Conservation (phyloP, 805 yeast species). For the Cyberlindnera maclurae region DNA sequence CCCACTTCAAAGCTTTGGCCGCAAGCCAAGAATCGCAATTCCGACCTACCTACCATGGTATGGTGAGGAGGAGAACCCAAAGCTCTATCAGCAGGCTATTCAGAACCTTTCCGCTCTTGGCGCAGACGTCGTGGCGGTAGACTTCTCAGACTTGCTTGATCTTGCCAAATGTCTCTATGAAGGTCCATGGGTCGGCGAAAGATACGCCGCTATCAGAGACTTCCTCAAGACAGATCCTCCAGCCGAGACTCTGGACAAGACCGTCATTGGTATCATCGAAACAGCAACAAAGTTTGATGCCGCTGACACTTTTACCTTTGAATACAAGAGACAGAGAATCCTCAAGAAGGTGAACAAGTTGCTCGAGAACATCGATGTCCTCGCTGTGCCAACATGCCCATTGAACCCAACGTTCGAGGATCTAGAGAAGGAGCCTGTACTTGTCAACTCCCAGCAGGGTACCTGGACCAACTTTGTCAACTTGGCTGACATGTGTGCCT, state of each 20-base stretch:
- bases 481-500: slow-evolving; percentile 85
- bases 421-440: slow-evolving; percentile 69
- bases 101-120: slow-evolving; percentile 44
- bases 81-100: slow-evolving; percentile 57
- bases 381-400: slow-evolving; percentile 92
- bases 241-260: slow-evolving; percentile 67
- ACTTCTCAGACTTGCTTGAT: slow-evolving; percentile 69
- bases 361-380: slow-evolving; percentile 58
- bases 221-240: slow-evolving; percentile 70
- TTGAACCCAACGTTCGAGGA: slow-evolving; percentile 77
- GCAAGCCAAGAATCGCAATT: slow-evolving; percentile 62
- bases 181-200: slow-evolving; percentile 98
- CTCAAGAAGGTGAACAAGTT: slow-evolving; percentile 53
- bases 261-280: slow-evolving; percentile 66
- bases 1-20: slow-evolving; percentile 53
- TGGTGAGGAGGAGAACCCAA: slow-evolving; percentile 74
- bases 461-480: slow-evolving; percentile 98
- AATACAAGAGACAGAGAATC: slow-evolving; percentile 79
- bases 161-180: slow-evolving; percentile 87
- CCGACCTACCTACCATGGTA: slow-evolving; percentile 73
- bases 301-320: slow-evolving; percentile 75
- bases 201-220: slow-evolving; percentile 76
- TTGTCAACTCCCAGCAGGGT: slow-evolving; percentile 85
- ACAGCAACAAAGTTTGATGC: slow-evolving; percentile 78
- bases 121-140: slow-evolving; percentile 53